Percentiles rank a stretch among this genome's conserved stretches.
These are phyloP conservation scores for Neoarthrinium moseri DNA, from an alignment of 2,329 filamentous ascomycete genomes.

Conservation along the genomic window DNA sequence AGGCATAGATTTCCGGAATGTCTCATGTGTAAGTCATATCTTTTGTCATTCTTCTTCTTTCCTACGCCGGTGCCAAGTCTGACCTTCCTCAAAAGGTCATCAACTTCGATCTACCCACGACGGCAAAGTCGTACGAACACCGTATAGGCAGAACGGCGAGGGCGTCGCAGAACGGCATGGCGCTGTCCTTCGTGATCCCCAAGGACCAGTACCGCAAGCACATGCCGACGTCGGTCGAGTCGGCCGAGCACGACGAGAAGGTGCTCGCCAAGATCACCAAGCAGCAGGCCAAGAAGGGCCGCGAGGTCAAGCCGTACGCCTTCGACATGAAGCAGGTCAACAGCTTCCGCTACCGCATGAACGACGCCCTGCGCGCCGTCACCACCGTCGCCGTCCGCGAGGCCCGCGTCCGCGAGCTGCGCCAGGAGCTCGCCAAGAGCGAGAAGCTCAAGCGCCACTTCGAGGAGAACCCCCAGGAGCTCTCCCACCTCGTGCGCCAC, in stretches of 20 bases:
- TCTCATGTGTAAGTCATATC: conserved; percentile 69
- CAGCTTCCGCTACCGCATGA: conserved; percentile 91
- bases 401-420: conserved; percentile 77
- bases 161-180: conserved; percentile 89
- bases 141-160: conserved; percentile 91
- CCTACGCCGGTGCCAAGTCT: neutral
- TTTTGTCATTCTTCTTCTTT: too few relatives aligned
- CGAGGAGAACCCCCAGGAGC: conserved; percentile 90
- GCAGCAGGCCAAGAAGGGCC: conserved; percentile 74
- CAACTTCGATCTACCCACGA: conserved; percentile 92
- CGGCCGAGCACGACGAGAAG: conserved; percentile 80
- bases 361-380: conserved; percentile 85
- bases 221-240: conserved; percentile 75
- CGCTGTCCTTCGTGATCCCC: conserved; percentile 91
- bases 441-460: conserved; percentile 95
- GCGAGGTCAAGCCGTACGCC: conserved; percentile 83
- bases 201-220: conserved; percentile 82
- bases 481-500: conserved; percentile 77
- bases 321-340: conserved; percentile 96
- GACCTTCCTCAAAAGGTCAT: conserved; percentile 50
- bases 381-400: conserved; percentile 73
- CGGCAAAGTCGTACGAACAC: conserved; percentile 93
- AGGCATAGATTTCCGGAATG: conserved; percentile 95
- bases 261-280: conserved; percentile 77
- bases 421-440: conserved; percentile 86